phyloP scores from a whole-genome alignment of 2,329 filamentous ascomycete species.

The Lomentospora prolificans region DNA sequence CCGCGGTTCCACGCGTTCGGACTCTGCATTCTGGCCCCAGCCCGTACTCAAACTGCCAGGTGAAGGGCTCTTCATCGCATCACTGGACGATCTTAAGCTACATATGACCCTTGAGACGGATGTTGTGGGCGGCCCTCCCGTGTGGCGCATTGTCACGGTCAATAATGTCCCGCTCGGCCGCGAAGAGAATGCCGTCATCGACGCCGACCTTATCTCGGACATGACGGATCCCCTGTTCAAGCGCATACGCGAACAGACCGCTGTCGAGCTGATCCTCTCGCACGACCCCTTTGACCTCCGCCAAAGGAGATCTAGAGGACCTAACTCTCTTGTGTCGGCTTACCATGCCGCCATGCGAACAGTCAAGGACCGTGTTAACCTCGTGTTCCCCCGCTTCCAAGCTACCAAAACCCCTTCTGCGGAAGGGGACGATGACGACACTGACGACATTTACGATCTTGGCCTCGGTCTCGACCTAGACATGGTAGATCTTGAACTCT shows the following conservation, averaged over 20 bases:
- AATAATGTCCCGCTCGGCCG: conserved; percentile 73
- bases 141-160: conserved; percentile 68
- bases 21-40: conserved; percentile 30
- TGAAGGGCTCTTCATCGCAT: conserved; percentile 12
- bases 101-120: conserved; percentile 57
- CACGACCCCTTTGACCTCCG: conserved; percentile 22
- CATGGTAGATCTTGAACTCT: conserved; percentile 17
- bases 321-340: conserved; percentile 10
- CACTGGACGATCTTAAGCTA: conserved; percentile 49
- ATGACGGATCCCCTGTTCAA: conserved; percentile 78
- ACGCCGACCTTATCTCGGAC: conserved; percentile 64
- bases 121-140: conserved; percentile 18
- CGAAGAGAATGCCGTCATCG: conserved; percentile 78
- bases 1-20: conserved; percentile 29
- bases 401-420: conserved; percentile 8
- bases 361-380: conserved; percentile 11
- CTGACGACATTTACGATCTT: conserved; percentile 7
- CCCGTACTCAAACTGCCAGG: conserved; percentile 15
- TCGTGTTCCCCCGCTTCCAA: conserved; percentile 12
- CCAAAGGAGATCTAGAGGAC: conserved; percentile 1
- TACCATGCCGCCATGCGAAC: conserved; percentile 13
- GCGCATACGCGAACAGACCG: conserved; percentile 60
- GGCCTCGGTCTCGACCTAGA: conserved; percentile 15
- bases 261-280: conserved; percentile 63
- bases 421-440: conserved; percentile 4